These are phyloP conservation scores for Plectranthus barbatus DNA, from an alignment of 257 asterid species.

Conservation along the genomic window DNA sequence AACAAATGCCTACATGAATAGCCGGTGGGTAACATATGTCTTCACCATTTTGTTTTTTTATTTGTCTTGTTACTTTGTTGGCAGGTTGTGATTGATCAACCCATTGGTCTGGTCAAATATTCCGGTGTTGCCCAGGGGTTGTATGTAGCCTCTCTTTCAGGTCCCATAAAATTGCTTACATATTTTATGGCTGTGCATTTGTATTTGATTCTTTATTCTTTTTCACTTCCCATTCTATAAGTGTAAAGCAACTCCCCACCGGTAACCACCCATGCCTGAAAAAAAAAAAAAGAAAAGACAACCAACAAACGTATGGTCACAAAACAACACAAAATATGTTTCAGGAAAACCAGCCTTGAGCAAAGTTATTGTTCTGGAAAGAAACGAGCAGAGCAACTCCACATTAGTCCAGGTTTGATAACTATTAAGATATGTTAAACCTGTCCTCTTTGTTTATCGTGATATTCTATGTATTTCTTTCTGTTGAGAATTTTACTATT, in stretches of 20 bases:
- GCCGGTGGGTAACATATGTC: not conserved
- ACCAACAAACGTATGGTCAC: not conserved
- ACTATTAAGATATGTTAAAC: not conserved
- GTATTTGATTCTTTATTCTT: not conserved
- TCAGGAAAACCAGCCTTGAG: slow-evolving; percentile 94
- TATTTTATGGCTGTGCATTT: not conserved
- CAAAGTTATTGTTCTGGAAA: slow-evolving; percentile 64
- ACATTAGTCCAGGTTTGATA: slow-evolving; percentile 76
- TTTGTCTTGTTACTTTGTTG: not conserved
- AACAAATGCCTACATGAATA: not conserved
- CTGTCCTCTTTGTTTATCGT: not conserved
- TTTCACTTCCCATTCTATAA: slow-evolving; percentile 6
- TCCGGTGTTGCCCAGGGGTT: slow-evolving; percentile 94
- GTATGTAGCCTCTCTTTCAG: slow-evolving; percentile 91
- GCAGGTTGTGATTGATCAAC: slow-evolving; percentile 71
- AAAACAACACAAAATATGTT: slow-evolving; percentile 8
- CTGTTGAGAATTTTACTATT: not conserved
- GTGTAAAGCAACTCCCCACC: slow-evolving; percentile 1
- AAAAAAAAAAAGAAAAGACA: not conserved
- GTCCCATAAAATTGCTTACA: slow-evolving; percentile 23
- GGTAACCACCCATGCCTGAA: not conserved
- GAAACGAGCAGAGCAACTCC: slow-evolving; percentile 43
- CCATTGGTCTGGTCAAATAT: slow-evolving; percentile 82
- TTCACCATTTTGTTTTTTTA: not conserved
- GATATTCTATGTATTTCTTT: not conserved